Evolutionary conservation across 495 filamentous ascomycete genomes (phyloP).

Genomic region (Penicillium waksmanii): DNA sequence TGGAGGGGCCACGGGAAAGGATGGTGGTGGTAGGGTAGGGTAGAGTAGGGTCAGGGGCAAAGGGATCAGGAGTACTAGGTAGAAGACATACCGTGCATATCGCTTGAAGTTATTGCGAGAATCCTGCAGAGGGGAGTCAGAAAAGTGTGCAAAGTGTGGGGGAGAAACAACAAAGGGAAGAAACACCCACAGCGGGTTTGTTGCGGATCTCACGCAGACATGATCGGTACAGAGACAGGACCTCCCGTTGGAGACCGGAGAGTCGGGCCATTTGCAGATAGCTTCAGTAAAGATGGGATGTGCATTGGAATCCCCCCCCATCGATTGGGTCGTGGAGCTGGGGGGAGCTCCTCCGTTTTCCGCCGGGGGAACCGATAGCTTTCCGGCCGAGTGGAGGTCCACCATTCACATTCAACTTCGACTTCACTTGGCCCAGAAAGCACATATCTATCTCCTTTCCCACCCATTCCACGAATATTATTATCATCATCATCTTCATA

Average conservation of each 20-base stretch:
- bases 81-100: conserved; percentile 55
- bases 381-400: conserved; percentile 20
- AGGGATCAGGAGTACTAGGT: conserved; percentile 6
- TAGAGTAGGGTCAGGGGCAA: no score
- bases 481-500: no score
- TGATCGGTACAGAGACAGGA: conserved; percentile 81
- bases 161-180: background rate
- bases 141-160: background rate
- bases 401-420: background rate
- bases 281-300: background rate
- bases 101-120: conserved; percentile 55
- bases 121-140: conserved; percentile 39
- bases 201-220: conserved; percentile 79
- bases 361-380: conserved; percentile 19
- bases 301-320: background rate
- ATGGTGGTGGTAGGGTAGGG: no score
- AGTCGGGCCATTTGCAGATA: conserved; percentile 50
- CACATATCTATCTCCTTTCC: background rate
- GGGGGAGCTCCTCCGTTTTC: conserved; percentile 26
- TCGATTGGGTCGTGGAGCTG: conserved; percentile 8
- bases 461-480: background rate
- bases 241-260: conserved; percentile 90
- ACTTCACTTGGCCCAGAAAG: background rate
- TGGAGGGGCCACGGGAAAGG: conserved; percentile 5
- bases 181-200: conserved; percentile 71